Conservation (phyloP, 345 rosid species). For the Barbarea vulgaris region DNA sequence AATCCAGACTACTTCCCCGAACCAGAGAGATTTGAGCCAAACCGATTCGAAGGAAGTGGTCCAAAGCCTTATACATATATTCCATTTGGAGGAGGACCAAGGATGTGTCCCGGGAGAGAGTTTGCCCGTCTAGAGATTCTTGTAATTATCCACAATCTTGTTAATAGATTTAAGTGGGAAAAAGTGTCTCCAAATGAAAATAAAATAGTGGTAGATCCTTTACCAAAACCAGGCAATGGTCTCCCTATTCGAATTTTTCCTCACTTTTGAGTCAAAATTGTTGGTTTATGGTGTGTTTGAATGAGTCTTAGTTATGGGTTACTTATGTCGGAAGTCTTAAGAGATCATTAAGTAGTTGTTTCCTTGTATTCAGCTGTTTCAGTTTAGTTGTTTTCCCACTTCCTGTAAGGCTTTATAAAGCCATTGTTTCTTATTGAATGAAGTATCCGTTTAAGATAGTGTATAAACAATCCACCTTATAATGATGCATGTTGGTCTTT, state of each 20-base stretch:
- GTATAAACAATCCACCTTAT: no score
- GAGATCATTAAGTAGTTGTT: no score
- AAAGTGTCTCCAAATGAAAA: constrained; percentile 43
- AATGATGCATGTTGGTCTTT: no score
- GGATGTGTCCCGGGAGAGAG: constrained; percentile 61
- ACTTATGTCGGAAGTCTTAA: no score
- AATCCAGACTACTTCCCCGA: constrained; percentile 45
- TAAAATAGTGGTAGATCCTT: constrained; percentile 45
- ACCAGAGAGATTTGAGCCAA: constrained; percentile 51
- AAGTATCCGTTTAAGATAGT: no score
- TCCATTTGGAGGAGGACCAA: constrained; percentile 58
- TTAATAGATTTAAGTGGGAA: constrained; percentile 52
- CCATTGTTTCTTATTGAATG: no score
- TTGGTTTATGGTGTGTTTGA: no score
- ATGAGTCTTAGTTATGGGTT: no score
- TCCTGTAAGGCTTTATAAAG: no score
- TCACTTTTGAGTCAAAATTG: constrained; percentile 17
- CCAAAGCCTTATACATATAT: constrained; percentile 51
- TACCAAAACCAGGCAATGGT: constrained; percentile 49
- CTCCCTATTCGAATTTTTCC: constrained; percentile 46
- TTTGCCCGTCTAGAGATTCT: constrained; percentile 51
- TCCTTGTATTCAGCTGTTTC: no score
- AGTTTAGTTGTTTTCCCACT: no score
- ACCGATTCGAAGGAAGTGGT: constrained; percentile 49
- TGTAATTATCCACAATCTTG: constrained; percentile 51